Evolutionary conservation across 2,329 filamentous ascomycete genomes (phyloP), one percentile per base, ranked within the genome.

Genomic region (Fusarium sacchari): DNA sequence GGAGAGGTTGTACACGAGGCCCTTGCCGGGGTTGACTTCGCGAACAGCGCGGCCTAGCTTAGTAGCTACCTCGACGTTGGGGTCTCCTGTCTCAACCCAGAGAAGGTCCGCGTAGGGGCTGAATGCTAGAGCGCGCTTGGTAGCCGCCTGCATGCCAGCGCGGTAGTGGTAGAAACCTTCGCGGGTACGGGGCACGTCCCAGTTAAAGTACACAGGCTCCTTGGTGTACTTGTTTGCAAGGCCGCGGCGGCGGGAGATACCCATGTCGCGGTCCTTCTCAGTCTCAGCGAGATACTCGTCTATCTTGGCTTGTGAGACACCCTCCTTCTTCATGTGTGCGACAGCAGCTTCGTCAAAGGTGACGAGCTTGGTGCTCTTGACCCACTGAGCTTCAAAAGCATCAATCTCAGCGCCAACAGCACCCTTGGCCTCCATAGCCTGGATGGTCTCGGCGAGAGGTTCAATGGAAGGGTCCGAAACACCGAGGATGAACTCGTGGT

Each of bases 401-500:
- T 98, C 94, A 62, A 99, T 94, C 79, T 98, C 95, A 4, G 90
- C 82, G 2, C 94, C 93, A 0, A 89, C 84, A 1, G 94, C 94
- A 40, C 96, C 96, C 39, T 88, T 84, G 60, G 91, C 86, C 80
- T 99, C 96, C 94, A 98, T 97, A 30, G 88, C 89, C 80, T 98
- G 96, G 39, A 99, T 87, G 0, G 92, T 94, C 81, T 98, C 96
- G 26, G 96, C 93, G 8, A 98, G 87, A 6, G 95, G 93, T 75
- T 94, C 92, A 14, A 91, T 87, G n/a, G 91, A 87, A 17, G 87
- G 82, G 76, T 96, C 92, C 2, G 93, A 89, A 7, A 97, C 90
- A 61, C 96, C 96, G 30, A 97, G 91, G 79, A 99, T 97, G 84
- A 96, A 98, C 82, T 98, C 96, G 82, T 99, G 96, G 80, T 99